Base-by-base conservation (phyloP, 2,329 filamentous ascomycete genomes). In the Aspergillus tamarii region DNA sequence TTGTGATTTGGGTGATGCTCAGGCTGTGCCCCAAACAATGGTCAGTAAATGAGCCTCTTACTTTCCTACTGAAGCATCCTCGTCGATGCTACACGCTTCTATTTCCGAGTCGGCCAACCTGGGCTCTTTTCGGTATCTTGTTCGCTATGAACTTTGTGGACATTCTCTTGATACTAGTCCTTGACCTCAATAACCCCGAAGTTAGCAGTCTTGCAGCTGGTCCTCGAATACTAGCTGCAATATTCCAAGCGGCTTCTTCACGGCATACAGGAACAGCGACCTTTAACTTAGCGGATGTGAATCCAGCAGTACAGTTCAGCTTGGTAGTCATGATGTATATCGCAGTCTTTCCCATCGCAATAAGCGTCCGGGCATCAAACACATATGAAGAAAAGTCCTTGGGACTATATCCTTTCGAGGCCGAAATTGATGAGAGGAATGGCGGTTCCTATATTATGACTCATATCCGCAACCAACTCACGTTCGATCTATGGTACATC, bases 311-410 rank as follows among this genome's bases (percentile, higher is more conserved):
- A 0, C 87, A 87, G 62, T 82, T 88, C 56, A 82, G 85, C 48
- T 81, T 88, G 59, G 76, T 88, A 0, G 89, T 97, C 75, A 98
- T 97, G 94, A 98, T 98, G 94, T 98, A 98, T 78, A 96, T 98
- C 67, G 95, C 93, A 57, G 91, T 96, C 61, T 96, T 96, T 69
- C 94, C 94, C 3, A 96, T 97, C 69, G 94, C 94, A 73, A 97
- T 98, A 70, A 94, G 91, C 10, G 90, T 97, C 66, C 91, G 94
- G 57, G 82, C 59, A 78, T 83, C 88, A 34, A 91, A 91, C 71
- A 85, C 88, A 6, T 91, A 91, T 70, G 89, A 91, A 70, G 88
- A 91, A 68, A 81, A 85, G 2, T 86, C 85, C 0, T 78, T 91
- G 0, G 88, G 88, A 0, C 77, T 87, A 21, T 88, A 85, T 69